Percentiles rank a stretch among this genome's conserved stretches.
These are phyloP conservation scores for Coemansia sp. DNA, from an alignment of 192 early-diverging fungal species.

Conservation along the genomic window DNA sequence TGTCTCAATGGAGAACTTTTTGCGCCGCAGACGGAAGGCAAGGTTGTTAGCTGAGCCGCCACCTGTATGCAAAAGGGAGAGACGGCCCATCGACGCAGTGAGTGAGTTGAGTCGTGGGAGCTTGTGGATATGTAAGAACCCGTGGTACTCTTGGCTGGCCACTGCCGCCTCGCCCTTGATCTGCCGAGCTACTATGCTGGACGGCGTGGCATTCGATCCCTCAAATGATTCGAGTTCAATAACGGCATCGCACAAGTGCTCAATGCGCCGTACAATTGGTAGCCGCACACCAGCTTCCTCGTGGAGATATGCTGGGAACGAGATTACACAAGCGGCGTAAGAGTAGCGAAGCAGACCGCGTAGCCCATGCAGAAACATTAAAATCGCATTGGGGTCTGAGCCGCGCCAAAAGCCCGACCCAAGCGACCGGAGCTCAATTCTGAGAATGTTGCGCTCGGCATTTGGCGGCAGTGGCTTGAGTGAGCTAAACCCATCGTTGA, in stretches of 20 bases:
- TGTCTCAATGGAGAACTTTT: slow-evolving; percentile 90
- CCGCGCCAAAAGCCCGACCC: slow-evolving; percentile 81
- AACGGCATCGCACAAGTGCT: slow-evolving; percentile 84
- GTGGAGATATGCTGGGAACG: slow-evolving; percentile 82
- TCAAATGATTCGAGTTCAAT: slow-evolving; percentile 94
- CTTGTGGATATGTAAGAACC: slow-evolving; percentile 86
- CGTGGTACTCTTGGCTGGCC: slow-evolving; percentile 74
- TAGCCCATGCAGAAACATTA: slow-evolving; percentile 75
- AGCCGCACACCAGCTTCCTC: slow-evolving; percentile 44
- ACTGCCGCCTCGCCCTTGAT: slow-evolving; percentile 62
- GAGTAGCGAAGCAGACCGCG: slow-evolving; percentile 78
- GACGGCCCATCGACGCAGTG: slow-evolving; percentile 67
- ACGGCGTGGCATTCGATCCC: slow-evolving; percentile 55
- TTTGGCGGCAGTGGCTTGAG: slow-evolving; percentile 27
- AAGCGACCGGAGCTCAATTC: slow-evolving; percentile 81
- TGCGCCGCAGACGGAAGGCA: slow-evolving; percentile 87
- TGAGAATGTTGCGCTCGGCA: slow-evolving; percentile 66
- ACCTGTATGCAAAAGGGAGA: slow-evolving; percentile 64
- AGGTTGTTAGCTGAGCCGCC: slow-evolving; percentile 68
- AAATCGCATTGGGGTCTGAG: slow-evolving; percentile 56
- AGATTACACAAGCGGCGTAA: slow-evolving; percentile 74
- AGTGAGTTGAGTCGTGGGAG: slow-evolving; percentile 78
- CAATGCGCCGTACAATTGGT: slow-evolving; percentile 66
- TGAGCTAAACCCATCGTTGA: slow-evolving; percentile 73
- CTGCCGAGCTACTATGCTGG: slow-evolving; percentile 57